phyloP scores from a whole-genome alignment of 257 asterid species.

The Ballota nigra region DNA sequence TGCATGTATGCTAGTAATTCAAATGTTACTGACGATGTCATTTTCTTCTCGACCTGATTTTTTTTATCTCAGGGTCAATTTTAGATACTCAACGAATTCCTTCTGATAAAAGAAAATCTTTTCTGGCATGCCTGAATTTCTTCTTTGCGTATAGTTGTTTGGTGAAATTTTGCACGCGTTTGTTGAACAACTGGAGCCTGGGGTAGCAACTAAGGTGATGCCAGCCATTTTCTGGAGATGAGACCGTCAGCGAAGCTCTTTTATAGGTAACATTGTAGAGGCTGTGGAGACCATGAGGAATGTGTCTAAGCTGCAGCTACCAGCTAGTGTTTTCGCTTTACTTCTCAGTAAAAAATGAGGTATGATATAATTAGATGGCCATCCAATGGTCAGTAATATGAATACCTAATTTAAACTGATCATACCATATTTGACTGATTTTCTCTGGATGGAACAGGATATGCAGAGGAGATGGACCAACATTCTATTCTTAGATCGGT shows the following conservation, averaged over 20 bases:
- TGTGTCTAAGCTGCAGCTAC: constrained; percentile 42
- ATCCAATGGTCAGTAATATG: background rate
- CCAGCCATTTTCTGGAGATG: constrained; percentile 61
- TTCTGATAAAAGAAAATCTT: background rate
- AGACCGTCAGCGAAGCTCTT: no score
- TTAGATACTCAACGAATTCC: background rate
- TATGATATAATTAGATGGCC: background rate
- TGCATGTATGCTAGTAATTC: background rate
- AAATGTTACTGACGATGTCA: background rate
- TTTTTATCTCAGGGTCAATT: background rate
- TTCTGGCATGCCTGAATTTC: background rate
- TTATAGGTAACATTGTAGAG: constrained; percentile 43
- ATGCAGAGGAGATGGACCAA: no score
- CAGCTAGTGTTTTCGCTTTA: background rate
- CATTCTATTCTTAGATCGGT: background rate
- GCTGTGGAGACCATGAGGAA: constrained; percentile 54
- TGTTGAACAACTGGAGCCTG: constrained; percentile 67
- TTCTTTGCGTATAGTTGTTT: constrained; percentile 43
- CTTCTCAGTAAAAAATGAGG: background rate
- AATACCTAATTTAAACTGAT: no score
- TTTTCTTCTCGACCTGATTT: background rate
- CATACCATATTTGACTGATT: background rate
- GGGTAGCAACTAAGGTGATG: constrained; percentile 57
- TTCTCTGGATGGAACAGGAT: no score
- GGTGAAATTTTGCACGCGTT: constrained; percentile 61